Conservation (phyloP, 2,329 filamentous ascomycete species). For the Penicillium sp. region DNA sequence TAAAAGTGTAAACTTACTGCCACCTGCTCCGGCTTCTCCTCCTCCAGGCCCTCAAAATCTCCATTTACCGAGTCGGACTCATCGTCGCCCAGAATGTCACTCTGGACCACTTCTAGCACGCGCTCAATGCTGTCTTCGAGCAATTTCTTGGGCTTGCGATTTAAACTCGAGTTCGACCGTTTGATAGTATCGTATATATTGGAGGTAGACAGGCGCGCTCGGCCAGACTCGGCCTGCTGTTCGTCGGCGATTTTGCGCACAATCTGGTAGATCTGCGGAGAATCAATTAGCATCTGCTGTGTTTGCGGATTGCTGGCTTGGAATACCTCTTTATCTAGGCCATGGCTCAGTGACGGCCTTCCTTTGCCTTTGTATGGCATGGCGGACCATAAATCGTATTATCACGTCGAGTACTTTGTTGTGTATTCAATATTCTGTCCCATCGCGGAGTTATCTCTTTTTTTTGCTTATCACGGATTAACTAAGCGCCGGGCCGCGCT, state of each 20-base stretch:
- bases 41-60: slow-evolving; percentile 49
- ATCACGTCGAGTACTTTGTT: not conserved
- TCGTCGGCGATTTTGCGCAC: slow-evolving; percentile 72
- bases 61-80: slow-evolving; percentile 49
- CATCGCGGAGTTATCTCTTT: slow-evolving; percentile 3
- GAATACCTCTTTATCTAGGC: slow-evolving; percentile 60
- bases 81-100: slow-evolving; percentile 57
- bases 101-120: slow-evolving; percentile 68
- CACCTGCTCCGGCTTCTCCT: slow-evolving; percentile 27
- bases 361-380: slow-evolving; percentile 40
- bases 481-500: not conserved
- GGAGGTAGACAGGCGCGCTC: slow-evolving; percentile 53
- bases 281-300: slow-evolving; percentile 12
- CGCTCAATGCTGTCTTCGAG: slow-evolving; percentile 83
- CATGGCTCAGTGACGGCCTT: slow-evolving; percentile 49
- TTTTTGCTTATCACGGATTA: not conserved
- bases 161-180: slow-evolving; percentile 79
- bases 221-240: slow-evolving; percentile 48
- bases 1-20: too few species aligned
- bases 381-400: not conserved
- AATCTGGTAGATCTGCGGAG: slow-evolving; percentile 65
- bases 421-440: not conserved
- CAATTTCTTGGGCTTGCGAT: slow-evolving; percentile 73
- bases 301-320: not conserved
- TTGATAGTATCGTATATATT: slow-evolving; percentile 76